phyloP scores from a whole-genome alignment of 176 grass and related monocot genomes.

The Melocanna baccifera region DNA sequence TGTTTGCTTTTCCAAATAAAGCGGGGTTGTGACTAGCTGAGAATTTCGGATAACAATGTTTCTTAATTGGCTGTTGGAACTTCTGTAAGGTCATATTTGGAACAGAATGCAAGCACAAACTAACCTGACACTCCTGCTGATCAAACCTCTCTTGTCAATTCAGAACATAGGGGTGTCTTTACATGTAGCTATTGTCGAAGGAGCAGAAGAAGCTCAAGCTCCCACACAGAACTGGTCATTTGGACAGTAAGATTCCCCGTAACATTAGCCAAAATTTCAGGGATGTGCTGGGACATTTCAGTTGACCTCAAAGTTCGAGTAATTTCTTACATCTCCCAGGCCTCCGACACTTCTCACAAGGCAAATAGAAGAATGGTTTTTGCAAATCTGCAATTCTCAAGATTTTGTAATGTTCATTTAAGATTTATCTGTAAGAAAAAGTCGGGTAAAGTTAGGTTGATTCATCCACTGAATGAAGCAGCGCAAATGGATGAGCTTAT shows the following conservation, averaged over 20 bases:
- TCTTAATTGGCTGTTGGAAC: not conserved
- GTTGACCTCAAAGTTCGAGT: constrained; percentile 12
- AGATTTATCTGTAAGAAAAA: not conserved
- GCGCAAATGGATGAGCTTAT: not conserved
- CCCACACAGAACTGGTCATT: not conserved
- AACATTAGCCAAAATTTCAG: constrained; percentile 21
- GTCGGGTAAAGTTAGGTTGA: not conserved
- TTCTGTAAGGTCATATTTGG: not conserved
- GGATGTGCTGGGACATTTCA: constrained; percentile 1
- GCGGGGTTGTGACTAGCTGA: not conserved
- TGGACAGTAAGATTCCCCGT: constrained; percentile 26
- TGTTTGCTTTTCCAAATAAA: not conserved
- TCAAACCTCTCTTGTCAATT: not conserved
- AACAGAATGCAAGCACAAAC: not conserved
- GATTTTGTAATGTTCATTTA: constrained; percentile 21
- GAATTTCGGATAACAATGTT: not conserved
- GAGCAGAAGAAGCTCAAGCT: constrained; percentile 3
- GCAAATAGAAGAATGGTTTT: constrained; percentile 5
- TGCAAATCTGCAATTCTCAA: not conserved
- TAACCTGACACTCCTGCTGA: not conserved
- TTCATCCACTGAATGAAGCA: not conserved
- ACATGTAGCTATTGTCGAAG: not conserved
- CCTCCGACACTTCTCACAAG: constrained; percentile 6
- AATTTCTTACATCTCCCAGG: constrained; percentile 20
- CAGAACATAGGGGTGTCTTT: not conserved